Conservation (phyloP, 176 grass and related monocot species). For the Zoysia pacifica region DNA sequence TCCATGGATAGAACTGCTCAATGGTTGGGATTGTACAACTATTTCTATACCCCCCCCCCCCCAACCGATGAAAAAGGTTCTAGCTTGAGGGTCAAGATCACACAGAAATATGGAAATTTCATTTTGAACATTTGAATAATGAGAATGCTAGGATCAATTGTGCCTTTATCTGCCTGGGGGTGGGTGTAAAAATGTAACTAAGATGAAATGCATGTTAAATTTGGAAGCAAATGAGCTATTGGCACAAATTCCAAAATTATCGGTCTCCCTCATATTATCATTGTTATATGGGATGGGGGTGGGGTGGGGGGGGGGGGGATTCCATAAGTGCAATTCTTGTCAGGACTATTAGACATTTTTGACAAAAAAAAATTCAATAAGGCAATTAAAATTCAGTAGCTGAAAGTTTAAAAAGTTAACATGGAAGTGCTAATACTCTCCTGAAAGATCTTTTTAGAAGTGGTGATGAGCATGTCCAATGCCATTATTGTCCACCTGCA, state of each 20-base stretch:
- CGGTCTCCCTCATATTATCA: too few relatives aligned
- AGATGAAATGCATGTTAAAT: background rate
- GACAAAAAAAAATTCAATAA: background rate
- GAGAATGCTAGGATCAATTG: background rate
- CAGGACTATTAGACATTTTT: too few relatives aligned
- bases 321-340: background rate
- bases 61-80: constrained; percentile 10
- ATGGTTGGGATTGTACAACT: constrained; percentile 7
- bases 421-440: background rate
- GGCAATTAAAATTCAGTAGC: background rate
- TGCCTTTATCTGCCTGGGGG: background rate
- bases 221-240: background rate
- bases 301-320: too few relatives aligned
- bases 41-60: constrained; percentile 1
- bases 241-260: background rate
- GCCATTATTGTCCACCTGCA: background rate
- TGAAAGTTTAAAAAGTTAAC: constrained; percentile 10
- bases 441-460: background rate
- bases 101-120: constrained; percentile 8
- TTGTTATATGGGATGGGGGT: too few relatives aligned
- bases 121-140: background rate
- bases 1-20: background rate
- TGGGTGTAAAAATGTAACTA: background rate
- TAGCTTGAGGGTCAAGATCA: constrained; percentile 18
- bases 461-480: background rate